Base-by-base conservation (phyloP, 2,329 filamentous ascomycete genomes). In the Xylaria sp. region DNA sequence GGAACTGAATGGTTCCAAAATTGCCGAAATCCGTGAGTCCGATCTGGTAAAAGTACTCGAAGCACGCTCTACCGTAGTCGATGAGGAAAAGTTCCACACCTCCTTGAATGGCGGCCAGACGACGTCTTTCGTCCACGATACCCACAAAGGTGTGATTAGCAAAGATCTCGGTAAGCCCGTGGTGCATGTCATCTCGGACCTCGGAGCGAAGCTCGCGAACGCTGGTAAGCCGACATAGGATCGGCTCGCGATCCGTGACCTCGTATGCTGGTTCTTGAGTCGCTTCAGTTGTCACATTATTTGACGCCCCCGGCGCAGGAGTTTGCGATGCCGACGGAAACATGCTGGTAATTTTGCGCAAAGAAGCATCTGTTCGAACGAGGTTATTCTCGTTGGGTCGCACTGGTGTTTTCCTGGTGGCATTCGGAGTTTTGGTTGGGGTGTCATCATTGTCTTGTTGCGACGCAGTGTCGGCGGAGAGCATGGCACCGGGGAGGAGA, bases 341-440 rank as follows among this genome's bases (percentile, higher is more conserved):
- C 93, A 99, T 97, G 56, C 90, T 92, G 0, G 94, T 99, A 59
- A 99, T 99, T 71, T 99, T 99, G 54, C 92, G 89, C 60, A 91
- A 80, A 54, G 88, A 90, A 1, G 90, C 86, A 69, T 99, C 94
- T 9, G 93, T 97, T 18, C 94, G 86, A 2, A 99, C 87, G 11
- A 99, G 83, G 50, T 89, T 96, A 68, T 95, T 95, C 66, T 94
- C 91, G 60, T 92, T 88, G 1, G 86, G 82, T 54, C 83, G 85
- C 50, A 80, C 80, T 1, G 76, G 68, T 0, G 74, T 70, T 57
- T 78, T 75, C 60, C 68, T 66, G 18, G 72, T 69, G 7, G 74
- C 51, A 20, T 62, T 59, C 3, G 71, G 73, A 39, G 68, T 66
- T 50, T 71, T 76, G 6, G 66, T 65, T 3, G 69, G 60, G 4